Evolutionary conservation across 2,329 filamentous ascomycete species (phyloP), one percentile per base, ranked within the genome.

Genomic region (Tolypocladium guangdongense): DNA sequence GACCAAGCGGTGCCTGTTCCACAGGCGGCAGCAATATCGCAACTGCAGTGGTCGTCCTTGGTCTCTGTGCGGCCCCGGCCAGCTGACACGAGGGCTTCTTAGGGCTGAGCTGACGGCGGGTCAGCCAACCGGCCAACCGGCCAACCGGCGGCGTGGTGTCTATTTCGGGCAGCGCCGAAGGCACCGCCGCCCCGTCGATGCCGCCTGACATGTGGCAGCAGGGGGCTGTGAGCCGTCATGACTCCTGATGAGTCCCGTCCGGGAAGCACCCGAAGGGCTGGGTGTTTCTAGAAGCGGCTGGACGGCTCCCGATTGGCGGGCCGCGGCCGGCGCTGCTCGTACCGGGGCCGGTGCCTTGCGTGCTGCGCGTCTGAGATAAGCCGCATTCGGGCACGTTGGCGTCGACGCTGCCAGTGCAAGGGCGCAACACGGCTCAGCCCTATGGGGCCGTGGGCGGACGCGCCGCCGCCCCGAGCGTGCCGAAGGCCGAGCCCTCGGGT

Each of bases 401-500:
- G 41, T 45, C 22, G 22, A 4, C 14, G 6, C n/a, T n/a, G n/a
- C n/a, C n/a, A n/a, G n/a, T n/a, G n/a, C n/a, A n/a, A 11, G 30
- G 30, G 32, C 32, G 32, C 32, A 10, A 33, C 32, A 10, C 48
- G 24, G 18, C 37, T 37, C 50, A 41, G 46, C 55, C 50, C 27
- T 50, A 16, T 36, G 20, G 36, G 43, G 43, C 43, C 43, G 43
- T 32, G 43, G 41, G 10, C 1, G 27, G 27, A 46, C 43, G 27
- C 39, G 49, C 36, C 49, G 41, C 51, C 37, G 52, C 49, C 53
- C 51, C 49, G 49, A 45, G 46, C 43, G 43, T 47, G n/a, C 27
- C 43, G 43, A 47, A 10, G 18, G 18, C 16, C 43, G 43, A 47
- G 43, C 33, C 27, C 20, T 47, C 43, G 27, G 41, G 11, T 20